phyloP scores from a whole-genome alignment of 371 early-diverging fungal genomes.

The Mucor saturninus region DNA sequence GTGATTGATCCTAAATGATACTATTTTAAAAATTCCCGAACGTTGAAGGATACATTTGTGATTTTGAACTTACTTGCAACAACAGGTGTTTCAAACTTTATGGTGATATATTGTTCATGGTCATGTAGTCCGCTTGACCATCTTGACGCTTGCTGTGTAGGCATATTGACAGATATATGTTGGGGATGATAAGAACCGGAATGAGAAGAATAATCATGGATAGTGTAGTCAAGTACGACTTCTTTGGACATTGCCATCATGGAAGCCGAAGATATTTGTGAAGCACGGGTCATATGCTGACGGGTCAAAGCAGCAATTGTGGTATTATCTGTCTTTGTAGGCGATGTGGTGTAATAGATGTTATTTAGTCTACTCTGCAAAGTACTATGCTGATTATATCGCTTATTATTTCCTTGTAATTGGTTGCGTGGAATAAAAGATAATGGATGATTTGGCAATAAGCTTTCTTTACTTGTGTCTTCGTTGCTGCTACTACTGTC shows the following conservation, averaged over 20 bases:
- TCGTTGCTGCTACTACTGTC: slow-evolving; percentile 5
- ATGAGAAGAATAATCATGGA: slow-evolving; percentile 69
- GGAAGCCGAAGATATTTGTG: slow-evolving; percentile 15
- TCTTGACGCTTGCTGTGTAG: slow-evolving; percentile 73
- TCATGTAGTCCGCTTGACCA: slow-evolving; percentile 82
- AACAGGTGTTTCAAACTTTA: slow-evolving; percentile 70
- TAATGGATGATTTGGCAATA: slow-evolving; percentile 7
- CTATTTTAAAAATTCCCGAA: not conserved
- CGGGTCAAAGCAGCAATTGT: slow-evolving; percentile 15
- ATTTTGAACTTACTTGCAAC: slow-evolving; percentile 65
- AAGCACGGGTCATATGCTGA: slow-evolving; percentile 18
- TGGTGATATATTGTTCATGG: slow-evolving; percentile 75
- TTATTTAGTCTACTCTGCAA: slow-evolving; percentile 13
- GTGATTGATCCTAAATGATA: slow-evolving; percentile 71
- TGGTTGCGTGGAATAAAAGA: slow-evolving; percentile 12
- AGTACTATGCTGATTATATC: slow-evolving; percentile 7
- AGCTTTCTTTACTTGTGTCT: slow-evolving; percentile 2
- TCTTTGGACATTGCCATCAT: slow-evolving; percentile 9
- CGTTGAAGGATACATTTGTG: not conserved
- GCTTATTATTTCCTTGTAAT: slow-evolving; percentile 9
- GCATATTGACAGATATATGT: slow-evolving; percentile 73
- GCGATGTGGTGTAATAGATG: slow-evolving; percentile 20
- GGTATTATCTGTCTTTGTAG: slow-evolving; percentile 1
- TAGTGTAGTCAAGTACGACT: slow-evolving; percentile 41
- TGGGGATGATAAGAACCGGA: slow-evolving; percentile 76